phyloP scores from a whole-genome alignment of 208 protist species.

The Blastocrithidia nonstop region DNA sequence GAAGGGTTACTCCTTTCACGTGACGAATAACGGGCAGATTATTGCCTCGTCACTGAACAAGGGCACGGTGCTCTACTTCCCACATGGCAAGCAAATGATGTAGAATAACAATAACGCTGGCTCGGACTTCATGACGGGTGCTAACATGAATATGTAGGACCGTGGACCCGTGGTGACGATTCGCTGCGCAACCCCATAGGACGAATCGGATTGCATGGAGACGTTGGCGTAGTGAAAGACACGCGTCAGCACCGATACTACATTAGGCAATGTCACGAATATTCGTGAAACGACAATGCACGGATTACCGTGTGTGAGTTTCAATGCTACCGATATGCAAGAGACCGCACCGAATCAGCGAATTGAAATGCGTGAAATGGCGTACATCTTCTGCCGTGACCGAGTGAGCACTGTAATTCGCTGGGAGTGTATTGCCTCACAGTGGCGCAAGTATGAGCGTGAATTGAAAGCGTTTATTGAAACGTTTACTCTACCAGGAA shows the following conservation, averaged over 20 bases:
- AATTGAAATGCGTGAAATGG: constrained; percentile 36
- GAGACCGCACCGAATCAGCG: constrained; percentile 40
- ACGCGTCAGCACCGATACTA: constrained; percentile 37
- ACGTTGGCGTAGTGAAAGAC: constrained; percentile 42
- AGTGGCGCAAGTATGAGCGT: constrained; percentile 48
- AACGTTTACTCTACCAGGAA: constrained; percentile 25
- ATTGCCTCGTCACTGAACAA: constrained; percentile 51
- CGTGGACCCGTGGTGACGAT: constrained; percentile 54
- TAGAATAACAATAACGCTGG: too few species aligned
- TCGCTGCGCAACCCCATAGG: constrained; percentile 39
- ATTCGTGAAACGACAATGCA: constrained; percentile 22
- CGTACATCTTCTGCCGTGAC: constrained; percentile 57
- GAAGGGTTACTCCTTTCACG: constrained; percentile 42
- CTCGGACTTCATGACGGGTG: constrained; percentile 13
- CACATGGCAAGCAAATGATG: constrained; percentile 34
- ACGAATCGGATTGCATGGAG: constrained; percentile 52
- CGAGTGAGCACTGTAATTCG: constrained; percentile 48
- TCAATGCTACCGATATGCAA: constrained; percentile 63
- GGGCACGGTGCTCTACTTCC: constrained; percentile 50
- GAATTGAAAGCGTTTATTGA: constrained; percentile 47
- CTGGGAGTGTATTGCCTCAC: constrained; percentile 33
- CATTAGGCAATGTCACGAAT: constrained; percentile 26
- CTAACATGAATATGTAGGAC: constrained; percentile 14
- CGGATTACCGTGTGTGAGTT: constrained; percentile 35
- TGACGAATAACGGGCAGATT: constrained; percentile 28